Evolutionary conservation across 495 filamentous ascomycete species (phyloP), one percentile per base, ranked within the genome.

Genomic region (Opeltia flavorubescens): DNA sequence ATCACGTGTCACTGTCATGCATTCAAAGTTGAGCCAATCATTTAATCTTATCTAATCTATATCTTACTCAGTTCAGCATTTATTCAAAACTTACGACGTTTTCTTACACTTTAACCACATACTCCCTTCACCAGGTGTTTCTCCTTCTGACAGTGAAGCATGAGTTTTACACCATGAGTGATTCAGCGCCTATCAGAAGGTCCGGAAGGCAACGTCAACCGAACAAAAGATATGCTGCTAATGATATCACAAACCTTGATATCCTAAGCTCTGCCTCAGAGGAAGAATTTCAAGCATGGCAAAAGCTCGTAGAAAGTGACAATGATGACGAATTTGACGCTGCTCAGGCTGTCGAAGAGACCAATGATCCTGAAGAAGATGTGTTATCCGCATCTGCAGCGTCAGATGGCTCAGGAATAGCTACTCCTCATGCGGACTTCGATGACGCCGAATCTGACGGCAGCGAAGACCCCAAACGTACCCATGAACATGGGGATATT

Each of bases 191-290:
- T 21, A 35, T 48, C 20, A 35, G 57, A 31, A 55, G 40, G 38
- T 60, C 57, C n/a, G 56, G 55, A 13, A 47, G 57, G 35, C 36
- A 53, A 33, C 51, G 56, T 36, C 28, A 54, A 8, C 48, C 56
- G 9, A 60, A 56, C 30, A 48, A 35, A n/a, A 55, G 51, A 31
- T 58, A 58, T 43, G 31, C 31, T 4, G 33, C 24, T 25, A 56
- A 60, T 35, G 33, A 31, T 13, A 50, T 57, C 26, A 46, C 54
- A 21, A 40, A 36, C 20, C 47, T 58, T 5, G 46, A 50, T 24
- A 48, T 55, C 13, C 27, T 59, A 5, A 40, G 27, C 20, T 50
- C 49, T 17, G 55, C 55, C 23, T 58, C 57, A 27, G 55, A 57
- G 21, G 33, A 44, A 21, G 55, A 51, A n/a, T 12, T 38, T 25